A percentile compares a stretch with the other conserved stretches of the same genome.
These are phyloP conservation scores for Fusarium decemcellulare DNA, from an alignment of 2,329 filamentous ascomycete genomes.

Conservation along the genomic window DNA sequence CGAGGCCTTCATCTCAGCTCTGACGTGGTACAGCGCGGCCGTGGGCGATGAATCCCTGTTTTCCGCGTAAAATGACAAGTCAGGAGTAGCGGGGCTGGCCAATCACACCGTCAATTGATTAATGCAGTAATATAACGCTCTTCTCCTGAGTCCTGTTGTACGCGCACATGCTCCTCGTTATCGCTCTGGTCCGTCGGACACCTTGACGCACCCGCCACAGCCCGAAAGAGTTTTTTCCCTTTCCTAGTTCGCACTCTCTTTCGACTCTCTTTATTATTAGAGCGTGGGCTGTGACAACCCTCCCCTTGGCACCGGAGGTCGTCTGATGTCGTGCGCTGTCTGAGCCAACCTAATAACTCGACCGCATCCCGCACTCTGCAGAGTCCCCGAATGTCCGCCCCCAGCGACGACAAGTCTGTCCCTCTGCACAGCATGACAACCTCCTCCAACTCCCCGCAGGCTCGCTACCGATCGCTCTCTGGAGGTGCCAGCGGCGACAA, in stretches of 20 bases:
- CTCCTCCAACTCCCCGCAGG: conserved; percentile 1
- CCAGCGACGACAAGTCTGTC: not conserved
- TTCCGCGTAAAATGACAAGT: not conserved
- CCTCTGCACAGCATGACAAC: not conserved
- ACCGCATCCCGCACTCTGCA: too few species aligned
- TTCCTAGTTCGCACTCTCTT: not conserved
- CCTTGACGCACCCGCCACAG: not conserved
- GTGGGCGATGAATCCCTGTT: too few species aligned
- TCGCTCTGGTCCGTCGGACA: not conserved
- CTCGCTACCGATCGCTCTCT: conserved; percentile 7
- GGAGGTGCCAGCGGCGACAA: conserved; percentile 18
- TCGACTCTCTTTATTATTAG: too few species aligned
- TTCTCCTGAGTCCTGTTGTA: too few species aligned
- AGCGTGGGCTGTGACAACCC: too few species aligned
- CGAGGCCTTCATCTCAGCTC: too few species aligned
- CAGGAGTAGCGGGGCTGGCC: not conserved
- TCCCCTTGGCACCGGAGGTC: too few species aligned
- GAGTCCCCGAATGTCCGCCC: conserved; percentile 14
- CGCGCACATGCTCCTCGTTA: not conserved
- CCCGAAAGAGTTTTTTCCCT: not conserved
- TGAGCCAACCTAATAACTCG: too few species aligned
- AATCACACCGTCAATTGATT: not conserved
- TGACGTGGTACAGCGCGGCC: too few species aligned
- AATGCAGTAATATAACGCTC: not conserved
- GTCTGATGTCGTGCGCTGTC: too few species aligned